phyloP scores from a whole-genome alignment of 306 rosid genomes.

The Abrus pulchellus region DNA sequence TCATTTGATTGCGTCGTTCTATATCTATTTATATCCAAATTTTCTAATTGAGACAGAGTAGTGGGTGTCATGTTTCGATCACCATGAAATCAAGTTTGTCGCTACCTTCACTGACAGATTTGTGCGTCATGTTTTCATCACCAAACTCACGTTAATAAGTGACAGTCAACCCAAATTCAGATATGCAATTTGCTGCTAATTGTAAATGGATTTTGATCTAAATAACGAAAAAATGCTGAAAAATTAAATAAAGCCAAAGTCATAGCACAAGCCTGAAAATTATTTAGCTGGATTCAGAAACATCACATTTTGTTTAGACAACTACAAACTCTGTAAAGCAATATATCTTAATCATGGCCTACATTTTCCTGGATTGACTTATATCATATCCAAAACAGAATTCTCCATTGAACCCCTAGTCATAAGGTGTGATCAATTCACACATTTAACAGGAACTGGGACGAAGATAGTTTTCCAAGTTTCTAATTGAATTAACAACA shows the following conservation, averaged over 20 bases:
- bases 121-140: background rate
- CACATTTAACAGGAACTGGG: constrained; percentile 18
- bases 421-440: background rate
- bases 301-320: background rate
- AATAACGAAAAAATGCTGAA: background rate
- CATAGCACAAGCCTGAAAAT: background rate
- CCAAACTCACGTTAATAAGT: no score
- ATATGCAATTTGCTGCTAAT: background rate
- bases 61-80: no score
- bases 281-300: background rate
- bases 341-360: background rate
- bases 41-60: background rate
- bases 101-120: background rate
- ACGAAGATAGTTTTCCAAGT: constrained; percentile 22
- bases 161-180: background rate
- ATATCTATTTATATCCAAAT: background rate
- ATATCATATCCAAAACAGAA: constrained; percentile 21
- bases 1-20: background rate
- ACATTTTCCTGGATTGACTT: constrained; percentile 20
- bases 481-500: constrained; percentile 15
- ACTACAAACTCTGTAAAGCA: background rate
- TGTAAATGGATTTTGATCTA: background rate
- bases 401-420: background rate
- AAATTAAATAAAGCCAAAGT: background rate
- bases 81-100: no score